phyloP scores from a whole-genome alignment of 345 rosid genomes.

The Syzygium aqueum region DNA sequence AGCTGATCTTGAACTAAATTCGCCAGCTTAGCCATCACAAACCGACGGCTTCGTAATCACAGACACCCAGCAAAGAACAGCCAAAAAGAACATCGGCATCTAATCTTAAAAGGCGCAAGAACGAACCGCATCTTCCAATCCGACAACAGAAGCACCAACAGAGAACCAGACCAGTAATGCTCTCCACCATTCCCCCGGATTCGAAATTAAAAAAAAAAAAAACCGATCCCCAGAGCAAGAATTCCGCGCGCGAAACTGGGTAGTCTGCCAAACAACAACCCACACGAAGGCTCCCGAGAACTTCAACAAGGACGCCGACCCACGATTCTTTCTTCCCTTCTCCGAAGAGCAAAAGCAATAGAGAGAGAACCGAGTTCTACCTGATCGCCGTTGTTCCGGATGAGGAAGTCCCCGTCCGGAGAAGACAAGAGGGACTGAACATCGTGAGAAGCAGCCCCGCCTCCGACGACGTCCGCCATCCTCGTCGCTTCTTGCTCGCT shows the following conservation, averaged over 20 bases:
- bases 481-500: neutral
- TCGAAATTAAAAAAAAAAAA: neutral
- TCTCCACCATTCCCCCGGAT: neutral
- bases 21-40: neutral
- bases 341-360: neutral
- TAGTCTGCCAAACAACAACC: neutral
- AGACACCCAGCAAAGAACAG: neutral
- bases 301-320: neutral
- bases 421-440: slow-evolving; percentile 29
- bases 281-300: neutral
- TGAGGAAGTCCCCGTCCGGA: slow-evolving; percentile 44
- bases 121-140: neutral
- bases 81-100: neutral
- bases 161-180: neutral
- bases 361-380: slow-evolving; percentile 2
- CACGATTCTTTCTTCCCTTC: neutral
- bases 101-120: too few relatives aligned
- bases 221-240: neutral
- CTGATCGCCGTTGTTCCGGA: slow-evolving; percentile 53
- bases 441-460: neutral
- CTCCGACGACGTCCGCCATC: neutral
- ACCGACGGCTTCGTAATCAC: neutral
- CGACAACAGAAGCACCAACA: neutral
- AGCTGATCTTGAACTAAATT: neutral
- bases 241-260: neutral